Evolutionary conservation across 441 rosid species (phyloP), one percentile per base, ranked within the genome.

Genomic region (Populus hybrid): DNA sequence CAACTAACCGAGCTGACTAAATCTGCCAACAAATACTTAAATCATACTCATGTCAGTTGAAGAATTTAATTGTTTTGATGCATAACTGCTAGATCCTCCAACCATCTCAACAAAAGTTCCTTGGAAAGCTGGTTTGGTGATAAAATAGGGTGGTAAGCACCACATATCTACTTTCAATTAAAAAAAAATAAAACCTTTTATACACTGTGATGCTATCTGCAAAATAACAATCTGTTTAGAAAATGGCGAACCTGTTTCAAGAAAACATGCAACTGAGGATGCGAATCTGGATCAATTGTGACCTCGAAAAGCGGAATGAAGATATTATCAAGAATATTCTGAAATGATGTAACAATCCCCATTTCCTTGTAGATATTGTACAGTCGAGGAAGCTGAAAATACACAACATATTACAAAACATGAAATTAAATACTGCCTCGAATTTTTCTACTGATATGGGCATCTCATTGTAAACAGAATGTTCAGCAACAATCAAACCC

Each of bases 281-380:
- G 99, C 36, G 99, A 94, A 90, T 96, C 93, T 28, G 99, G 99
- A 88, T 96, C 96, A 21, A 92, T 90, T 0, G 98, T 94, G 77
- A 88, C 99, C 89, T 96, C 99, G 83, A 96, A 94, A 59, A 96
- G 91, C 53, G 98, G 99, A 80, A 92, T 91, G 79, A 96, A 96
- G 78, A 96, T 90, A 83, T 96, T 96, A 87, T 96, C 98, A 35
- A 96, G 93, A 83, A 96, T 94, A 85, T 94, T 96, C 85, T 96
- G 99, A 82, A 96, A 96, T 24, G 98, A 96, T 66, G 96, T 96
- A 84, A 96, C 98, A n/a, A 96, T 96, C 69, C 99, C 99, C 98
- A 96, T 94, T 24, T 96, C 98, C 88, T 94, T 96, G 95, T 96
- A 96, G 0, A 96, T 70, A 68, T 96, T 96, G 89, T 96, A 96